A percentile compares a stretch with the other conserved stretches of the same genome.
phyloP scores from a whole-genome alignment of 768 basidiomycete genomes.

The Mycena rosella region DNA sequence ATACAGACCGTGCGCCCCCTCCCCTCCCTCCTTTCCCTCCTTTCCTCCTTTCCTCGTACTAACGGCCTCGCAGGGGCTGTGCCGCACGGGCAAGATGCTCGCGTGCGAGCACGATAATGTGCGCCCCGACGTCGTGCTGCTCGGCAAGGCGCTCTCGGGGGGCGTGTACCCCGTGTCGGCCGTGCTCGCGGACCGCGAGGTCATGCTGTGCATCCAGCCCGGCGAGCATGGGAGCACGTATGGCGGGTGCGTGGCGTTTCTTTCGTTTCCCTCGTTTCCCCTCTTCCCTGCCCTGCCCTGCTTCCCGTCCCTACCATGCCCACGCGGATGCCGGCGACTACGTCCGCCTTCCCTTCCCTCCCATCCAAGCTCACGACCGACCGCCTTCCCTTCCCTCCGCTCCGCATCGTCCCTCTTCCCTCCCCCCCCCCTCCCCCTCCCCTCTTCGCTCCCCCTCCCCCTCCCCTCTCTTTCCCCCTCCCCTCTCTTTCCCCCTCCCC shows the following conservation, averaged over 20 bases:
- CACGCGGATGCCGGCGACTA: no score
- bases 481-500: no score
- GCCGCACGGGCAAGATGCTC: constrained; percentile 83
- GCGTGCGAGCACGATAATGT: constrained; percentile 89
- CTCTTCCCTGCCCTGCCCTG: no score
- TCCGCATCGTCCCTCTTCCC: no score
- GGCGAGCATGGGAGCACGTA: constrained; percentile 98
- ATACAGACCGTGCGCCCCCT: constrained; percentile 84
- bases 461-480: not conserved
- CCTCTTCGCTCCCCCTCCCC: constrained; percentile 31
- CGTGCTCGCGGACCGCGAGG: constrained; percentile 89
- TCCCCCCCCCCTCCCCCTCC: no score
- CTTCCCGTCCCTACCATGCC: no score
- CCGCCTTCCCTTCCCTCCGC: no score
- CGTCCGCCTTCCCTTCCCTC: no score
- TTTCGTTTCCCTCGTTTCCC: no score
- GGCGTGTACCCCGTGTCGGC: constrained; percentile 98
- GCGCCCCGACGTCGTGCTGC: constrained; percentile 90
- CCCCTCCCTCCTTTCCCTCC: constrained; percentile 4
- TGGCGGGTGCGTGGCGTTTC: constrained; percentile 74
- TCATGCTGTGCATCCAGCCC: constrained; percentile 95
- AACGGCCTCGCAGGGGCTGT: constrained; percentile 1
- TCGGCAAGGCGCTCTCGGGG: constrained; percentile 97
- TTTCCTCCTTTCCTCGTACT: no score
- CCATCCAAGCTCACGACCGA: no score